These are phyloP conservation scores for Strigomonas culicis DNA, from an alignment of 208 protist species.

Conservation along the genomic window DNA sequence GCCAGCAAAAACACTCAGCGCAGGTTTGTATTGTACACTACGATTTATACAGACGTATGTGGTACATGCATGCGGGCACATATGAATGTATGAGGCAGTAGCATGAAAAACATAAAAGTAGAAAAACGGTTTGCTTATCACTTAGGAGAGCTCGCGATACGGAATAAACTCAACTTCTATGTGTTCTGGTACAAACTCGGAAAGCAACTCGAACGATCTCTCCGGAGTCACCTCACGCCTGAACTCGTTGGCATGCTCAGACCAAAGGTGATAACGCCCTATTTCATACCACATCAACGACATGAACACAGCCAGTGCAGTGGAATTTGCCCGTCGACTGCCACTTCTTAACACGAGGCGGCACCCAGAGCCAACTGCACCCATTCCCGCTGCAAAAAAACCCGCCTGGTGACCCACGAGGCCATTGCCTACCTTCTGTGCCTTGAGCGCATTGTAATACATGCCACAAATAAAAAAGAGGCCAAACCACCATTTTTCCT, in stretches of 20 bases:
- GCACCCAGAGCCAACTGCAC: constrained; percentile 40
- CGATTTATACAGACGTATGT: too few species aligned
- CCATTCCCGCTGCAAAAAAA: constrained; percentile 82
- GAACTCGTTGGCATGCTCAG: constrained; percentile 68
- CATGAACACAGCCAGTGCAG: constrained; percentile 37
- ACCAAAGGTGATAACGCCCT: constrained; percentile 78
- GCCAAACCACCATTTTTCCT: constrained; percentile 82
- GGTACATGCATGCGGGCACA: too few species aligned
- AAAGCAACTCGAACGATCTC: constrained; percentile 60
- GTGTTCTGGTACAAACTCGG: constrained; percentile 65
- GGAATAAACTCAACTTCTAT: constrained; percentile 30
- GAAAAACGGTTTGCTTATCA: too few species aligned
- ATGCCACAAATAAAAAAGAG: constrained; percentile 71
- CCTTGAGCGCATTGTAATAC: constrained; percentile 82
- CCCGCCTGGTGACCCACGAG: constrained; percentile 81
- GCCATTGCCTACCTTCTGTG: constrained; percentile 83
- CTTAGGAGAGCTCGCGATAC: constrained; percentile 18
- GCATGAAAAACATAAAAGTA: too few species aligned
- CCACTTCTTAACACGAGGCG: constrained; percentile 56
- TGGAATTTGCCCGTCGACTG: constrained; percentile 21
- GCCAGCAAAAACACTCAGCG: too few species aligned
- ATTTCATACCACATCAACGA: constrained; percentile 83
- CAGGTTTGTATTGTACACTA: too few species aligned
- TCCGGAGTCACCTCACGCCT: constrained; percentile 50
- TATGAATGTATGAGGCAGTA: too few species aligned